Evolutionary conservation across 306 rosid species (phyloP).

Genomic region (Lathyrus tuberosus): DNA sequence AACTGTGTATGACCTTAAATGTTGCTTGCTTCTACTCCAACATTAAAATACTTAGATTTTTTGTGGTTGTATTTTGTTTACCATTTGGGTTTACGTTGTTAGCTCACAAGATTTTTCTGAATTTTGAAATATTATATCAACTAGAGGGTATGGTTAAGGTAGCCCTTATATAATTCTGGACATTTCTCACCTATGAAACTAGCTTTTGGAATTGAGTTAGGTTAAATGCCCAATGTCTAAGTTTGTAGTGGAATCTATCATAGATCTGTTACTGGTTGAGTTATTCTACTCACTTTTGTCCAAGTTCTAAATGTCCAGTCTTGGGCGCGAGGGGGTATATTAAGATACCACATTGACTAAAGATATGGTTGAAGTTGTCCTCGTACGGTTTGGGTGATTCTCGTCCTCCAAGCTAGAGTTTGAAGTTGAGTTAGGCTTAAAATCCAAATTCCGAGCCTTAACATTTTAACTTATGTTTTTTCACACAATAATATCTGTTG

Average conservation of each 20-base stretch:
- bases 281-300: neutral
- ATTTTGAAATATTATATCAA: neutral
- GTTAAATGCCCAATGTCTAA: neutral
- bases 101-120: constrained; percentile 5
- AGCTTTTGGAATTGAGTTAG: neutral
- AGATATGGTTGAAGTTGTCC: neutral
- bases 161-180: neutral
- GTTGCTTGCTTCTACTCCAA: constrained; percentile 33
- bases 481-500: neutral
- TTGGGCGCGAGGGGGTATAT: neutral
- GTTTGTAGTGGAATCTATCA: neutral
- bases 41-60: neutral
- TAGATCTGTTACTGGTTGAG: neutral
- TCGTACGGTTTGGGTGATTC: neutral
- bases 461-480: neutral
- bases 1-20: constrained; percentile 1
- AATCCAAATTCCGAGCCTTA: neutral
- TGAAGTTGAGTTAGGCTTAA: neutral
- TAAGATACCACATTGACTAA: neutral
- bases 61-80: constrained; percentile 7
- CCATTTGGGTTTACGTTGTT: constrained; percentile 18
- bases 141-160: neutral
- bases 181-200: neutral
- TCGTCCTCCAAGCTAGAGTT: neutral
- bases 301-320: neutral